A percentile compares a stretch with the other conserved stretches of the same genome.
phyloP scores from a whole-genome alignment of 23 red algal species.

The Agarophyton chilense region DNA sequence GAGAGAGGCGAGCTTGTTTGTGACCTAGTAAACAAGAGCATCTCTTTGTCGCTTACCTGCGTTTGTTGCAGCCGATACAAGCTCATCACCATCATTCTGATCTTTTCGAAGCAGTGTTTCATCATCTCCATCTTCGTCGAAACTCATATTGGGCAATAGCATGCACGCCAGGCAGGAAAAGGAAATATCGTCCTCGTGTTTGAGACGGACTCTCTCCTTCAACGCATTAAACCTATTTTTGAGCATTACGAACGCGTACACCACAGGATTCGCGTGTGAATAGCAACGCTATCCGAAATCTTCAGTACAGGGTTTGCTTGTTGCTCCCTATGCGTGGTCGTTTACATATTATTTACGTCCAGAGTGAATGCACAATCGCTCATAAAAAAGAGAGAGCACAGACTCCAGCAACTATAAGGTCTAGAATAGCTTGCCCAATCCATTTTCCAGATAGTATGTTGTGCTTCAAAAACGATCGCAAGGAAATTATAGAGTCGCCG shows the following conservation, averaged over 20 bases:
- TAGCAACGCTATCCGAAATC: constrained; percentile 7
- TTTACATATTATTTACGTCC: constrained; percentile 35
- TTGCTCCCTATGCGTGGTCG: neutral
- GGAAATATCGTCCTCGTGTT: constrained; percentile 29
- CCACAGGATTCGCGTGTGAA: constrained; percentile 18
- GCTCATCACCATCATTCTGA: neutral
- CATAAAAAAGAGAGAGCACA: neutral
- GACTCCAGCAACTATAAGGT: neutral
- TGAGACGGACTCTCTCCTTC: neutral
- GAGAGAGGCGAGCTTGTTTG: neutral
- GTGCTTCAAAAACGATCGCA: neutral
- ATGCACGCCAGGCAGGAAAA: neutral
- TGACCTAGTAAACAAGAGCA: constrained; percentile 21
- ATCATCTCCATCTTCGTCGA: neutral
- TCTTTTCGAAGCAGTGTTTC: neutral
- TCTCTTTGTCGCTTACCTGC: neutral
- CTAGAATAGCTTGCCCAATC: constrained; percentile 1
- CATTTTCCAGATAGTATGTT: neutral
- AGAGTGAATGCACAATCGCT: constrained; percentile 31
- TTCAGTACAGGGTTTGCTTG: constrained; percentile 12
- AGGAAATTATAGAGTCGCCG: constrained; percentile 7
- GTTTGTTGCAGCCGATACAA: neutral
- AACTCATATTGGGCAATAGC: constrained; percentile 30
- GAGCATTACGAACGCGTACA: constrained; percentile 43
- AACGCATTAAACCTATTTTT: constrained; percentile 19